phyloP scores from a whole-genome alignment of 148 eudicot species.

The Rhododendron kiyosumense region DNA sequence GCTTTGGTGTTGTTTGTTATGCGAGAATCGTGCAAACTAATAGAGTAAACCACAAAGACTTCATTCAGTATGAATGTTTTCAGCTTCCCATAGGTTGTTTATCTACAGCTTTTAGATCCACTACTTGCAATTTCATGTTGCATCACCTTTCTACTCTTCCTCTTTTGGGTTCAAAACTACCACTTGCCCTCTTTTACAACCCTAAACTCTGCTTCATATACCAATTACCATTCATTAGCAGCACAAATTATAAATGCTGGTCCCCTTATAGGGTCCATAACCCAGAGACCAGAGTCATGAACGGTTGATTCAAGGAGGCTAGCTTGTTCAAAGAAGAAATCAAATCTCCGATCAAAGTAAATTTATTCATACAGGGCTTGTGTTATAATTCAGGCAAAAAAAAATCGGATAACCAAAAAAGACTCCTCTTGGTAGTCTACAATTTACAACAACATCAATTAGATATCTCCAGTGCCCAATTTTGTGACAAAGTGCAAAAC shows the following conservation, averaged over 20 bases:
- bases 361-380: background rate
- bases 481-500: background rate
- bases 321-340: conserved; percentile 1
- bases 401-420: background rate
- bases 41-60: background rate
- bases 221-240: background rate
- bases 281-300: background rate
- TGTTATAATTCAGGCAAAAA: background rate
- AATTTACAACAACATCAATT: background rate
- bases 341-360: background rate
- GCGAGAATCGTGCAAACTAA: background rate
- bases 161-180: background rate
- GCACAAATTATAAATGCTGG: background rate
- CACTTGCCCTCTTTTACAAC: background rate
- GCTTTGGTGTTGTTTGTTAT: background rate
- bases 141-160: background rate
- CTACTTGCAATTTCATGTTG: background rate
- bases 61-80: background rate
- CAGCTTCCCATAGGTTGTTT: background rate
- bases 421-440: background rate
- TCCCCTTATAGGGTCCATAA: background rate
- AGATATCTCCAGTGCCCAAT: background rate
- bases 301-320: background rate
- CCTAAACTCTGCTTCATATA: background rate
- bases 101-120: background rate